Percentiles rank a stretch among this genome's conserved stretches.
Evolutionary conservation across 1,284 basidiomycete species (phyloP).

Genomic region (Apiotrichum siamense): DNA sequence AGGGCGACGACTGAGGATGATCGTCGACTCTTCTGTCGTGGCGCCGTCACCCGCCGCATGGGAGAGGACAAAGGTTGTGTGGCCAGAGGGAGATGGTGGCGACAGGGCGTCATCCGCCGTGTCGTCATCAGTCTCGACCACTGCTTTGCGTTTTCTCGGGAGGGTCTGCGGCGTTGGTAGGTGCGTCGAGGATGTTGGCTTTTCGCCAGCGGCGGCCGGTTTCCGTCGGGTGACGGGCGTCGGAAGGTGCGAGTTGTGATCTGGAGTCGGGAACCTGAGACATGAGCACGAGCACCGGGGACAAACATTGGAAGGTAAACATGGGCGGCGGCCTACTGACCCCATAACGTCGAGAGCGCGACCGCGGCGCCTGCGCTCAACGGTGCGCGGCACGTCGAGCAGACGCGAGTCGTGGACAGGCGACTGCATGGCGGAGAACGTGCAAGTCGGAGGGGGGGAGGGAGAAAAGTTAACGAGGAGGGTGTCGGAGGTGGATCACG

Average conservation of each 20-base stretch:
- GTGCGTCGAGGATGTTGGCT: conserved; percentile 5
- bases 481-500: not conserved
- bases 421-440: conserved; percentile 10
- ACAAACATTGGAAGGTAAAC: not conserved
- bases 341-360: conserved; percentile 31
- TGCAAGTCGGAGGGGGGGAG: not conserved
- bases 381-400: conserved; percentile 23
- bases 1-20: conserved; percentile 24
- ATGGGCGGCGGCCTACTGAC: conserved; percentile 8
- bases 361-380: conserved; percentile 31
- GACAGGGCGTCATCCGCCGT: not conserved
- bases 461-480: not conserved
- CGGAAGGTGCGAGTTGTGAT: conserved; percentile 25
- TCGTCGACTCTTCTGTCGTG: not conserved
- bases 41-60: not conserved
- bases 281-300: not conserved
- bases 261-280: conserved; percentile 12
- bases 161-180: conserved; percentile 56
- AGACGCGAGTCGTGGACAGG: not conserved
- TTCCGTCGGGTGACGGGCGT: conserved; percentile 37
- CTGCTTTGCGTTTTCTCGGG: conserved; percentile 40
- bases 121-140: not conserved
- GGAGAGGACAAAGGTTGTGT: conserved; percentile 37
- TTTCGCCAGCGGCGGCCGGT: conserved; percentile 1
- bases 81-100: conserved; percentile 30